These are phyloP conservation scores for Bruguiera parviflora DNA, from an alignment of 345 rosid genomes.

Conservation along the genomic window DNA sequence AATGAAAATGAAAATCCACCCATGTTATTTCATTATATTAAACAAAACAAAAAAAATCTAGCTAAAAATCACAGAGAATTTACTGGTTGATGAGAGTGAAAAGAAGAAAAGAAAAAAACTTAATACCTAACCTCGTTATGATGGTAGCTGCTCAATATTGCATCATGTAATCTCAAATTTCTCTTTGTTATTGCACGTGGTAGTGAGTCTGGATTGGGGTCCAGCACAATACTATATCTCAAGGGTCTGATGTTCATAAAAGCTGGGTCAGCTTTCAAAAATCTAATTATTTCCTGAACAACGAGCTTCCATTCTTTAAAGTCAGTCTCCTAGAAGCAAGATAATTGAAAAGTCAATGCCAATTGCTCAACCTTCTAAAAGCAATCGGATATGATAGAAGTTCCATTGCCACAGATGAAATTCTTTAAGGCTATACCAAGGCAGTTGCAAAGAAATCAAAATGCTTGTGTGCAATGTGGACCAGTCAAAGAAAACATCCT, in stretches of 20 bases:
- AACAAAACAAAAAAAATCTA: conserved; percentile 5
- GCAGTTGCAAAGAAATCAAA: conserved; percentile 5
- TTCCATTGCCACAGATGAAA: conserved; percentile 3
- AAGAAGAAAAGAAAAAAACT: conserved; percentile 26
- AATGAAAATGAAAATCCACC: neutral
- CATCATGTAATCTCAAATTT: conserved; percentile 72
- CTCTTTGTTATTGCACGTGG: conserved; percentile 49
- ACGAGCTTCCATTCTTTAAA: conserved; percentile 98
- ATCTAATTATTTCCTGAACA: conserved; percentile 88
- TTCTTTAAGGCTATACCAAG: neutral
- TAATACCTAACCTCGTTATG: conserved; percentile 67
- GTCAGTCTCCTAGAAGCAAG: conserved; percentile 77
- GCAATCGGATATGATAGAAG: conserved; percentile 3
- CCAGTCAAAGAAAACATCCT: neutral
- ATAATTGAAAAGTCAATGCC: conserved; percentile 21
- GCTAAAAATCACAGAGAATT: neutral
- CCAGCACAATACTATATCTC: conserved; percentile 85
- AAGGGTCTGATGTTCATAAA: conserved; percentile 95
- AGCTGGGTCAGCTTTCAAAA: conserved; percentile 88
- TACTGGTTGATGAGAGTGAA: conserved; percentile 5
- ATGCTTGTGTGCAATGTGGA: neutral
- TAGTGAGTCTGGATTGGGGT: conserved; percentile 64
- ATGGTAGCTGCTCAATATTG: conserved; percentile 84
- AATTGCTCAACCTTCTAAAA: conserved; percentile 11
- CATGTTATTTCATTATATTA: neutral